A percentile compares a stretch with the other conserved stretches of the same genome.
Conservation (phyloP, 179 eudicot species). For the Spinacia oleracea region DNA sequence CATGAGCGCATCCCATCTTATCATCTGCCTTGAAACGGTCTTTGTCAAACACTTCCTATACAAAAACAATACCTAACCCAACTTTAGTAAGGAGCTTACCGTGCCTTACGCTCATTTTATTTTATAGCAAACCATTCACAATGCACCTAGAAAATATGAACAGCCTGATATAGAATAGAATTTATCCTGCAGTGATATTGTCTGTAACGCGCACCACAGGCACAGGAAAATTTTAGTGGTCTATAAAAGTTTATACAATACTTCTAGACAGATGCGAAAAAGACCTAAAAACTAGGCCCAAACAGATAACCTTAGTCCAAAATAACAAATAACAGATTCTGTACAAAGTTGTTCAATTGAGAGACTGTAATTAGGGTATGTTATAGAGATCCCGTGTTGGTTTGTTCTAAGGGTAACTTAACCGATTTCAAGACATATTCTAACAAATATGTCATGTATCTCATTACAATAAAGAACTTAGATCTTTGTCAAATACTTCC, state of each 20-base stretch:
- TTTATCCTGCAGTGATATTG: neutral
- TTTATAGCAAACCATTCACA: neutral
- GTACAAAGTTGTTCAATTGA: too few species aligned
- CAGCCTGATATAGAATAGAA: neutral
- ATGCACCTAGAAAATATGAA: neutral
- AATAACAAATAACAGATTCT: too few species aligned
- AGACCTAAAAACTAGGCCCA: too few species aligned
- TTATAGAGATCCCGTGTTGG: too few species aligned
- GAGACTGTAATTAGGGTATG: too few species aligned
- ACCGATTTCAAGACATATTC: too few species aligned
- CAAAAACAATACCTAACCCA: constrained; percentile 8
- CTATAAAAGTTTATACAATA: too few species aligned
- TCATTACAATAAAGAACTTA: neutral
- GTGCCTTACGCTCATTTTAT: neutral
- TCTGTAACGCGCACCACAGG: too few species aligned
- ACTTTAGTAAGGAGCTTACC: neutral
- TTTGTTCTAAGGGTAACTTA: too few species aligned
- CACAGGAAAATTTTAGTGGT: too few species aligned
- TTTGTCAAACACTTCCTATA: constrained; percentile 71
- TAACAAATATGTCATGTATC: neutral
- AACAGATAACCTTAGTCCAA: too few species aligned
- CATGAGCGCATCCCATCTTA: constrained; percentile 67
- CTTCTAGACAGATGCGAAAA: too few species aligned
- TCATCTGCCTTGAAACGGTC: constrained; percentile 79
- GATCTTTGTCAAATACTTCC: neutral